phyloP scores from a whole-genome alignment of 177 flowering plant species.

The Vitis hybrid region DNA sequence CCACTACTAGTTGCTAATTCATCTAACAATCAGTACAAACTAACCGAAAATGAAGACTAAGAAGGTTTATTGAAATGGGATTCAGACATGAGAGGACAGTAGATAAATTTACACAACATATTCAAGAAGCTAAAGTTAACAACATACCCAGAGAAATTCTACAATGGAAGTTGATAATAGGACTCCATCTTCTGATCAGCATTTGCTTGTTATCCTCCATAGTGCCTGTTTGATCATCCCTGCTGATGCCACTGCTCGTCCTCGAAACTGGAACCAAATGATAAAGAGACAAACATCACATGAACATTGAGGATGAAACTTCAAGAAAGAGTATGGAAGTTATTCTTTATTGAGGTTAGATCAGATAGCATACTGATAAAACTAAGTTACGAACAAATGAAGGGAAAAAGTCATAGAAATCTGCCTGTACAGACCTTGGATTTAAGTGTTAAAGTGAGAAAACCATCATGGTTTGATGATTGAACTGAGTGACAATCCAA shows the following conservation, averaged over 20 bases:
- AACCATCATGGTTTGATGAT: constrained; percentile 50
- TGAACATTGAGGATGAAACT: neutral
- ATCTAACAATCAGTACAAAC: no score
- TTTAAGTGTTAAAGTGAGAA: constrained; percentile 46
- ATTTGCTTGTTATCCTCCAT: constrained; percentile 22
- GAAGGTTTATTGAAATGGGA: neutral
- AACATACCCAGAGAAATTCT: neutral
- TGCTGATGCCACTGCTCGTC: constrained; percentile 35
- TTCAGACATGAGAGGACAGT: constrained; percentile 2
- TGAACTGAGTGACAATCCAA: constrained; percentile 59
- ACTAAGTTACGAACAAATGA: neutral
- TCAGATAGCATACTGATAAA: neutral
- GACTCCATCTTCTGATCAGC: constrained; percentile 11
- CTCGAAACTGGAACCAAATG: constrained; percentile 36
- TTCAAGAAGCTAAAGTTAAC: neutral
- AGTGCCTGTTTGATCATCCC: constrained; percentile 48
- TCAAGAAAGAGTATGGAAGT: neutral
- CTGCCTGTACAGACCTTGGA: constrained; percentile 50
- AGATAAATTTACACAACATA: neutral
- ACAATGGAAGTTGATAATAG: neutral
- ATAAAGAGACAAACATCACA: neutral
- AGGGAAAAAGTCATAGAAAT: neutral
- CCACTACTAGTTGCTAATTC: neutral
- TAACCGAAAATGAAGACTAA: neutral
- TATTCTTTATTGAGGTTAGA: neutral